Percentiles rank a stretch among this genome's conserved stretches.
Evolutionary conservation across 1,284 basidiomycete species (phyloP).

Genomic region (Pseudozyma sp.): DNA sequence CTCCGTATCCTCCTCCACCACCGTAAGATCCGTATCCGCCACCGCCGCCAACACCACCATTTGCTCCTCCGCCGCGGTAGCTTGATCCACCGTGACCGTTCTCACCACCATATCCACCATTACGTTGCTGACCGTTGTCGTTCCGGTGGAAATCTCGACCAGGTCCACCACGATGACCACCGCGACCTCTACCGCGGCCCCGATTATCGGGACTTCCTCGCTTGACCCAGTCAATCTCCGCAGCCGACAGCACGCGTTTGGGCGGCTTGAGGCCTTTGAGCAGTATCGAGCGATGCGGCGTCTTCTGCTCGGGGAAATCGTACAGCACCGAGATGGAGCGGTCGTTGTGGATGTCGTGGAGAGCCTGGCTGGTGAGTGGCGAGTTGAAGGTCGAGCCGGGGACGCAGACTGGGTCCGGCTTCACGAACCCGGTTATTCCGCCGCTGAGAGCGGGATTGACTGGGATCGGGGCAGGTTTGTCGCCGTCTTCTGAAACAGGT

Average conservation of each 20-base stretch:
- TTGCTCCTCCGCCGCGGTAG: background rate
- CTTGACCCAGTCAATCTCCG: slow-evolving; percentile 79
- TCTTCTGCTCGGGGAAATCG: slow-evolving; percentile 86
- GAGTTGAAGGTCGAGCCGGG: slow-evolving; percentile 90
- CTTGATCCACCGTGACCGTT: slow-evolving; percentile 1
- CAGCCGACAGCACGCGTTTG: slow-evolving; percentile 76
- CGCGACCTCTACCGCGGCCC: slow-evolving; percentile 69
- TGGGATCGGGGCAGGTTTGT: slow-evolving; percentile 64
- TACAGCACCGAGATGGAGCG: slow-evolving; percentile 87
- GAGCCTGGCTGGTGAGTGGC: slow-evolving; percentile 72
- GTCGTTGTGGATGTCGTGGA: slow-evolving; percentile 85
- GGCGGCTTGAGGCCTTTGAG: slow-evolving; percentile 80
- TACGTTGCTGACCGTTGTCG: slow-evolving; percentile 8
- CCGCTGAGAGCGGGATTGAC: slow-evolving; percentile 79
- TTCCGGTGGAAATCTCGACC: slow-evolving; percentile 50
- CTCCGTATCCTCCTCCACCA: slow-evolving; percentile 30
- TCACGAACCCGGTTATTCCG: slow-evolving; percentile 82
- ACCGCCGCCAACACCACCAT: background rate
- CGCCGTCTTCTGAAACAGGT: slow-evolving; percentile 12
- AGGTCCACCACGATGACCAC: slow-evolving; percentile 41
- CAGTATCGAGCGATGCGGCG: slow-evolving; percentile 85
- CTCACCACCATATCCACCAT: slow-evolving; percentile 8
- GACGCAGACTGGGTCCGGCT: slow-evolving; percentile 87
- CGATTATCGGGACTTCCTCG: slow-evolving; percentile 70
- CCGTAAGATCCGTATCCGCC: slow-evolving; percentile 16